Base-by-base conservation (phyloP, 768 basidiomycete species). In the Leccinum broughii region DNA sequence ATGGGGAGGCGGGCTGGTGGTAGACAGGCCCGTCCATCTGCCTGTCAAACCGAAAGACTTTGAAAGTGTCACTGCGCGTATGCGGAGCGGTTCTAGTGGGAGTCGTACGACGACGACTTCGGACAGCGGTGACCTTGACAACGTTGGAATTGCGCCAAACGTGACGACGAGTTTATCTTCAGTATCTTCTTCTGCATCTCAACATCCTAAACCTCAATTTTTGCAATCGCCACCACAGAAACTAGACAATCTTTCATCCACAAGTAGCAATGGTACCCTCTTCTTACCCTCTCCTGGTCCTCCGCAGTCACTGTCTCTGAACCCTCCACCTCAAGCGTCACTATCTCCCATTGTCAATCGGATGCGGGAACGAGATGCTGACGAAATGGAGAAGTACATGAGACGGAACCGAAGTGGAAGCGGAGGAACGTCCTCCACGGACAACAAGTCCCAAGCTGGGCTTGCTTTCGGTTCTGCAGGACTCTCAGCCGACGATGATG, bases 381-480 rank as follows among this genome's bases (percentile, higher is more conserved):
- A 89, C 70, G 93, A 92, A 39, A 91, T 90, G 80, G 91, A 92
- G 72, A 90, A 92, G 68, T 94, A 92, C 70, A 79, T 92, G 71
- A 80, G 83, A 62, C 83, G 92, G 58, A 90, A 90, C 77, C 84
- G 92, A 58, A 93, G 91, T 69, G 92, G 89, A 54, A 92, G 90
- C 67, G 85, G 81, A 57, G 86, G 84, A 49, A 87, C 86, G 26
- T 80, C 87, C 20, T 90, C 89, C 1, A 88, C 88, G 14, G 89
- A 91, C 66, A 85, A 81, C 63, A 84, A 78, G 70, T 89, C 88
- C 7, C 83, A 85, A 68, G 68, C 83, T 69, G 84, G 83, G 24
- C 79, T 78, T 51, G 65, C 61, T 35, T 80, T 77, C 13, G 67
- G 82, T 41, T 82, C 83, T 52, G 78, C 77, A 51, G 83, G 82